phyloP scores from a whole-genome alignment of 2,329 filamentous ascomycete species.

The Xylariales sp. region DNA sequence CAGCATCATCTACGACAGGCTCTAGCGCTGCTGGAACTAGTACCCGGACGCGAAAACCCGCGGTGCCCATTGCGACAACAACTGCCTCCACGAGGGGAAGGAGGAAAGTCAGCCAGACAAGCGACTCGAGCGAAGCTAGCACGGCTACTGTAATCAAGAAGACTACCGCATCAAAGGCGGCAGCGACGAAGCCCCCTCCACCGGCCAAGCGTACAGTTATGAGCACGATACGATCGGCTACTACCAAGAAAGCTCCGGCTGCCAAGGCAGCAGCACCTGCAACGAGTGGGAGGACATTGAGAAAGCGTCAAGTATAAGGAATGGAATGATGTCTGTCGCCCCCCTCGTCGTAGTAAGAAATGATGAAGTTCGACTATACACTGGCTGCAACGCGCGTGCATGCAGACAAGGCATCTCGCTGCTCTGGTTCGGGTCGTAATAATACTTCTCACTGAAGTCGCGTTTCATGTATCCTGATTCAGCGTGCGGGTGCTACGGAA shows the following conservation, averaged over 20 bases:
- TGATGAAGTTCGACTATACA: too few species aligned
- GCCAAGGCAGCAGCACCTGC: conserved; percentile 34
- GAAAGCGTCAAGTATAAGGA: conserved; percentile 42
- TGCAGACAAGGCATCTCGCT: too few species aligned
- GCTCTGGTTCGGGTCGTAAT: too few species aligned
- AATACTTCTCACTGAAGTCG: too few species aligned
- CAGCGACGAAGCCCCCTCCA: conserved; percentile 31
- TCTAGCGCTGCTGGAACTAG: conserved; percentile 27
- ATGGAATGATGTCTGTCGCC: too few species aligned
- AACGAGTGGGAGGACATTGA: conserved; percentile 45
- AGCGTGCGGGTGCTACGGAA: too few species aligned
- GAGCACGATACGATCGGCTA: conserved; percentile 45
- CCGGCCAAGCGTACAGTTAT: conserved; percentile 48
- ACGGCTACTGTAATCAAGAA: conserved; percentile 61
- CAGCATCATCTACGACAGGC: conserved; percentile 38
- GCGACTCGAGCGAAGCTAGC: conserved; percentile 60
- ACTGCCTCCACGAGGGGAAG: conserved; percentile 42
- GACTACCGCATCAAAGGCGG: conserved; percentile 32
- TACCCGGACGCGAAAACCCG: conserved; percentile 30
- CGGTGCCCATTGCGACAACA: conserved; percentile 32
- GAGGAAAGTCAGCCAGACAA: conserved; percentile 53
- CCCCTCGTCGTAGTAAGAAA: too few species aligned
- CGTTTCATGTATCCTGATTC: too few species aligned
- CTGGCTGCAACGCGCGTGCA: too few species aligned
- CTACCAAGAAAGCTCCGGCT: conserved; percentile 45